Evolutionary conservation across 2,329 filamentous ascomycete genomes (phyloP), one percentile per base, ranked within the genome.

Genomic region (Bipolaris gigantea): DNA sequence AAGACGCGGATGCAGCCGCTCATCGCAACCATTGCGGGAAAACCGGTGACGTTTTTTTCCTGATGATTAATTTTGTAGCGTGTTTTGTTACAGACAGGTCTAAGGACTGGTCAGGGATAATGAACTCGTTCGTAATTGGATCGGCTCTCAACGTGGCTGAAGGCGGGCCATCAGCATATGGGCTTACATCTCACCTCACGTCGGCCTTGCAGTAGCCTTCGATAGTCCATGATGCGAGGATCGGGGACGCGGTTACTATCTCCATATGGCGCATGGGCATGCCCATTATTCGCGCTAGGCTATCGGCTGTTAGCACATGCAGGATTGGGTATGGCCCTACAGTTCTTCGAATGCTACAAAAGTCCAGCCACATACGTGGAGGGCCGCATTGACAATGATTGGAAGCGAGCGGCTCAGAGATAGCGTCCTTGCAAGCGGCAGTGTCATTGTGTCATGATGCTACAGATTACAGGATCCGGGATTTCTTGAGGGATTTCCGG

Each of bases 21-120:
- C 54, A 56, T 60, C 52, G 36, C 48, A 35, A 48, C 52, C 46
- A 49, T 42, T 39, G 44, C 38, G 34, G 39, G 47, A 48, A 34
- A 39, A 48, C 36, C 18, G 36, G 27, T 40, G 34, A 43, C 45
- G 18, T 44, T 54, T 59, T 55, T 32, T 40, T 56, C 50, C 53
- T 33, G 57, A 56, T 61, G 59, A 60, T 45, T 61, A 60, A 61
- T 42, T 50, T 32, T 36, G 36, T 48, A 51, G 43, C 41, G 46
- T 48, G 57, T 62, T 45, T 53, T 45, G 43, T 55, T 57, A 59
- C 57, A 40, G 15, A 16, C 5, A 36, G 21, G 33, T 39, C 42
- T 35, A 21, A 10, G 19, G 40, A n/a, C n/a, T 25, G 33, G 25
- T 10, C 34, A 39, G 40, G 36, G 38, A 30, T 41, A 30, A 34